These are phyloP conservation scores for Naganishia liquefaciens DNA, from an alignment of 1,284 basidiomycete species.

Conservation along the genomic window DNA sequence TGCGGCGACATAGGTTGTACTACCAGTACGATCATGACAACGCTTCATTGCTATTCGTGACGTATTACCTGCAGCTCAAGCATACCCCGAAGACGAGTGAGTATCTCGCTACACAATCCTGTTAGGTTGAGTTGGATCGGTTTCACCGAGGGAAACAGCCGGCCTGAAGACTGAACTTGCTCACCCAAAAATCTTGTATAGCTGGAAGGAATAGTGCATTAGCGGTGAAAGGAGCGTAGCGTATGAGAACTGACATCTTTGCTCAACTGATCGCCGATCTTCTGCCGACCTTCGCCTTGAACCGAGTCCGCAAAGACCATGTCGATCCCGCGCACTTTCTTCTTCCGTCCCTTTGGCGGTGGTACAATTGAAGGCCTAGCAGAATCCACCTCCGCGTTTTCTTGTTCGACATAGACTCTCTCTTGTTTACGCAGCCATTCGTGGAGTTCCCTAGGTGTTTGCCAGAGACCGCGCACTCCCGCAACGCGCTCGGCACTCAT, in stretches of 20 bases:
- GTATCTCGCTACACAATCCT: too few species aligned
- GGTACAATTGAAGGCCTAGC: slow-evolving; percentile 1
- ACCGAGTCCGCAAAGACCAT: slow-evolving; percentile 52
- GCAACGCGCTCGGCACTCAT: slow-evolving; percentile 59
- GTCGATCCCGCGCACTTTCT: slow-evolving; percentile 40
- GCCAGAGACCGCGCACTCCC: slow-evolving; percentile 56
- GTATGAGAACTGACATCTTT: slow-evolving; percentile 47
- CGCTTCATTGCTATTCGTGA: too few species aligned
- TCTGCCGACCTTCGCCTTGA: slow-evolving; percentile 49
- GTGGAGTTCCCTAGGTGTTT: slow-evolving; percentile 55
- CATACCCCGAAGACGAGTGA: too few species aligned
- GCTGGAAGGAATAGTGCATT: neutral
- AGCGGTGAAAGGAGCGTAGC: neutral
- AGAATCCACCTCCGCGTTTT: slow-evolving; percentile 26
- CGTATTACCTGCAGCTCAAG: too few species aligned
- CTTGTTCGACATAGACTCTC: slow-evolving; percentile 28
- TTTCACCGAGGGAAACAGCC: too few species aligned
- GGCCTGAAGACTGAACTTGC: too few species aligned
- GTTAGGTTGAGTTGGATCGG: too few species aligned
- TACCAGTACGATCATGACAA: too few species aligned
- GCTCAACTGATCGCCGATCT: slow-evolving; percentile 55
- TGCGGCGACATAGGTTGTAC: too few species aligned
- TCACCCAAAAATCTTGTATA: slow-evolving; percentile 24
- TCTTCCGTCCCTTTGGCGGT: slow-evolving; percentile 29
- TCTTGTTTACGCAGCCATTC: slow-evolving; percentile 46